Base-by-base conservation (phyloP, 1,139 yeast species). In the Wickerhamomyces sp. region DNA sequence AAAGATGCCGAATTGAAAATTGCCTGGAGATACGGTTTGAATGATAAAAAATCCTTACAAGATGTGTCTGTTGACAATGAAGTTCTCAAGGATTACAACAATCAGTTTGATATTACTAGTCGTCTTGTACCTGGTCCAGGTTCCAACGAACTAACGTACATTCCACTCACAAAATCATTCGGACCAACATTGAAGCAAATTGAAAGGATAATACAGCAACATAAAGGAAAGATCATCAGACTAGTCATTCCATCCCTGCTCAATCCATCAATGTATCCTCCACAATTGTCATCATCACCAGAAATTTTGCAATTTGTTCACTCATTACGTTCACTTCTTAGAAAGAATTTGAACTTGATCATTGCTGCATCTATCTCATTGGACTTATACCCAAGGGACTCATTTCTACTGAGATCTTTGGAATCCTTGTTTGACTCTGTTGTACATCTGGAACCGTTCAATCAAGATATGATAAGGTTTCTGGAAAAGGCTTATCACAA, bases 21-120 rank as follows among this genome's bases (percentile, higher is more conserved):
- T 49, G 95, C 95, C 2, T 86, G 95, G 95, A 72, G 94, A 51
- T 86, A 86, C 49, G 87, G 87, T 0, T 56, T 79, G 35, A 71
- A 68, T 29, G 72, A 73, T 37, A 70, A 60, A 26, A 49, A 42
- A 4, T 46, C 48, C 19, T 40, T 41, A 7, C 19, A 41, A 14
- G 38, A 24, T 5, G 34, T 28, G 0, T 42, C 36, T 16, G 30
- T 36, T 3, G 49, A 47, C 6, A 41, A 50, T 14, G 58, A 54
- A n/a, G 47, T 55, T 3, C 68, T 75, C 47, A 76, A 75, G 32
- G 55, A 75, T 49, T 78, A 79, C 60, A 77, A 66, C 50, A 64
- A 80, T 55, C 93, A 74, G 58, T 86, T 78, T 59, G 95, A 87
- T 52, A 75, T 83, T 35, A 85, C 94, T 0, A 74, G 81, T 22